These are phyloP conservation scores for Globisporangium takayamanum DNA, from an alignment of 352 stramenopile species.

Conservation along the genomic window DNA sequence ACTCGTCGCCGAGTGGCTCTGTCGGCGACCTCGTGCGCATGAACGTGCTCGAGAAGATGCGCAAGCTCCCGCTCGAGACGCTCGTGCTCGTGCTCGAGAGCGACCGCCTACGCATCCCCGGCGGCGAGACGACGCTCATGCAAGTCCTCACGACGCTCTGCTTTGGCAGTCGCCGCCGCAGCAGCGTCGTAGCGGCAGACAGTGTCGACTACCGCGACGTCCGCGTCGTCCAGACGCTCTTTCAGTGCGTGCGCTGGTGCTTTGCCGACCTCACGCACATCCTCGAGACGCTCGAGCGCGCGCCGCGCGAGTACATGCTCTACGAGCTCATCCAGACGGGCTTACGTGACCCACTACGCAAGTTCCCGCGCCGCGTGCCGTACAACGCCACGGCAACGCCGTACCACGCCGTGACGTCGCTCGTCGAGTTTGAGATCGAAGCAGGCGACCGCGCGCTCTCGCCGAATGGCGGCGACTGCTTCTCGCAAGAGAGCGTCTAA, in stretches of 20 bases:
- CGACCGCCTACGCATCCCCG: constrained; percentile 48
- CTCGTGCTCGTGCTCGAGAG: constrained; percentile 51
- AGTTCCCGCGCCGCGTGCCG: constrained; percentile 10
- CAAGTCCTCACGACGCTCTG: constrained; percentile 36
- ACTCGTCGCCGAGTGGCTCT: constrained; percentile 24
- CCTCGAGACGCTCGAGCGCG: constrained; percentile 32
- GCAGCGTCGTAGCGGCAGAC: background rate
- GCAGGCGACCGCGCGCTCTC: constrained; percentile 28
- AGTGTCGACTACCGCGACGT: constrained; percentile 13
- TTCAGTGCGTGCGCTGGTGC: constrained; percentile 61
- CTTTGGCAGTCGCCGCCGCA: constrained; percentile 19
- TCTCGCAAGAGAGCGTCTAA: background rate
- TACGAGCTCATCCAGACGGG: constrained; percentile 50
- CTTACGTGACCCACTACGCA: constrained; percentile 12
- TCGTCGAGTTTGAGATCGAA: constrained; percentile 60
- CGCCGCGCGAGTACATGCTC: constrained; percentile 36
- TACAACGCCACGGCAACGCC: constrained; percentile 14
- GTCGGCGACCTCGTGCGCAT: constrained; percentile 4
- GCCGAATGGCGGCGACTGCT: constrained; percentile 4
- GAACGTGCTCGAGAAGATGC: constrained; percentile 26
- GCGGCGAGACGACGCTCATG: constrained; percentile 47
- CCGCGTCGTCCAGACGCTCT: constrained; percentile 39
- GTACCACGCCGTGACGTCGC: constrained; percentile 24
- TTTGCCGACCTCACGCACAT: constrained; percentile 57
- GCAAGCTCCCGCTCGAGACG: constrained; percentile 47